Base-by-base conservation (phyloP, 176 grass and related monocot genomes). In the Cocos nucifera region DNA sequence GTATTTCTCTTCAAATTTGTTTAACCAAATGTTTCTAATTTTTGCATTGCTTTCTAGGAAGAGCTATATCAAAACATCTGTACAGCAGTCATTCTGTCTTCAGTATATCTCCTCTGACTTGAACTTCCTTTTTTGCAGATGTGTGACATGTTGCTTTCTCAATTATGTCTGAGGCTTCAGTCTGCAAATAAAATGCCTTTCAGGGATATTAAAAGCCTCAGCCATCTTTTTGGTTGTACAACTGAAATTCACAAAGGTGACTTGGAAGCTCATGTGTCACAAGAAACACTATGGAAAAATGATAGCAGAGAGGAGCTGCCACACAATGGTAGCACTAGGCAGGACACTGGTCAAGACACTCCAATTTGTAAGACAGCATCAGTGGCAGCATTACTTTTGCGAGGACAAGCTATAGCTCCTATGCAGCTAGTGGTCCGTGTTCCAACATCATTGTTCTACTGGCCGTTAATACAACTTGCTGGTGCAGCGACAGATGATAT, bases 401-500 rank as follows among this genome's bases (percentile, higher is more conserved):
- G 85, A 75, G 93, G 93, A 19, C 85, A 77, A 60, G 93, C 81
- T 8, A 92, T 88, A 77, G 87, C 84, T 67, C 93, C 93, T 1
- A 85, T 91, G 93, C 84, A 85, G 67, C 85, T 98, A 39, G 93
- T 92, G 50, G 82, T 73, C 32, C 87, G 76, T 77, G 93, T 98
- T 56, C 93, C 87, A 54, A 73, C 93, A 59, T 92, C 93, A 48
- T 77, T 98, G 51, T 98, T 98, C 64, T 98, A 80, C 71, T 92
- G 84, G 93, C 93, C 93, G 30, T 59, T 98, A 71, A 92, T 98
- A 66, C 87, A 98, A 64, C 93, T 98, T 72, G 87, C 89, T 68
- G 93, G 87, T 54, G 93, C 93, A 44, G 87, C 93, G 25, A 92
- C 87, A 39, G 93, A 98, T 76, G 87, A 98, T 82, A 89, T 98